Evolutionary conservation across 495 filamentous ascomycete species (phyloP).

Genomic region (Choiromyces venosus): DNA sequence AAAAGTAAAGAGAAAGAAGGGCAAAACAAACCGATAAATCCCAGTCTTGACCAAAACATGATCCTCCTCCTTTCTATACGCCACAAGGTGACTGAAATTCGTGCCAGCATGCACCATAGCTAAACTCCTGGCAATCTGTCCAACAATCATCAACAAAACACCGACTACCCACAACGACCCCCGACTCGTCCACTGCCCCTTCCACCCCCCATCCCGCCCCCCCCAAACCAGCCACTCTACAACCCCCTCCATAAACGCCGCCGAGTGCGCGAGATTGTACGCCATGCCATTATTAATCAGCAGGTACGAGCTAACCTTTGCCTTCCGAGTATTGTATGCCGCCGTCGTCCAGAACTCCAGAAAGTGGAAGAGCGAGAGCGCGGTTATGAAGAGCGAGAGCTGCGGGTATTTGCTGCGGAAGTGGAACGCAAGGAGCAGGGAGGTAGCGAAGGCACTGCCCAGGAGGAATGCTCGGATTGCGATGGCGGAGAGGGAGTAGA

Average conservation of each 20-base stretch:
- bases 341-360: conserved; percentile 92
- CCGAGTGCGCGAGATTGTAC: conserved; percentile 75
- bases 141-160: conserved; percentile 58
- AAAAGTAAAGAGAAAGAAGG: background rate
- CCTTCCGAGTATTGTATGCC: conserved; percentile 67
- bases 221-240: conserved; percentile 57
- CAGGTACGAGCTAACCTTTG: conserved; percentile 66
- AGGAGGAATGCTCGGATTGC: conserved; percentile 60
- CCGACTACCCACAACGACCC: conserved; percentile 47
- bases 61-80: conserved; percentile 56
- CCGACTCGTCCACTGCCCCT: background rate
- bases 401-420: conserved; percentile 64
- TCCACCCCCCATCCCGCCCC: conserved; percentile 31
- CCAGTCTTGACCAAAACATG: conserved; percentile 78
- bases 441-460: conserved; percentile 48
- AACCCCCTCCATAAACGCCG: conserved; percentile 66
- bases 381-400: conserved; percentile 67
- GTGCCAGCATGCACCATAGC: conserved; percentile 86
- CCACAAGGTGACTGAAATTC: conserved; percentile 88
- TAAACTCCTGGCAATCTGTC: conserved; percentile 64
- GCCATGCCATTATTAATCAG: conserved; percentile 76
- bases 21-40: conserved; percentile 45
- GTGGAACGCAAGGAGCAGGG: conserved; percentile 45
- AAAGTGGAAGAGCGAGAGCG: conserved; percentile 83
- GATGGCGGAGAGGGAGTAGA: conserved; percentile 72